A percentile compares a stretch with the other conserved stretches of the same genome.
phyloP scores from a whole-genome alignment of 441 rosid genomes.

The Brassica hybrid region DNA sequence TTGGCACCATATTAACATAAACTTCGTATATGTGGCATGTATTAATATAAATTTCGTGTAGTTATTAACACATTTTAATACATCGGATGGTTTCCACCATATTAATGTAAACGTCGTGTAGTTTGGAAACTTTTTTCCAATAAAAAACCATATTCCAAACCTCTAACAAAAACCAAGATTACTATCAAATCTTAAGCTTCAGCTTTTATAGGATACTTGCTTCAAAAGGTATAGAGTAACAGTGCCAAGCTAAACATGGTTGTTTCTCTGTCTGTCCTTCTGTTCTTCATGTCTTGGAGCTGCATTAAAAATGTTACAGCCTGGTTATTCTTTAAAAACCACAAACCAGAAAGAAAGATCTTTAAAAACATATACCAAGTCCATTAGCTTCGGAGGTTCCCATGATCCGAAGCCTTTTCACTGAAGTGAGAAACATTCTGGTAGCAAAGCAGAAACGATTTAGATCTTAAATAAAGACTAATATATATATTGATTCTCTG shows the following conservation, averaged over 20 bases:
- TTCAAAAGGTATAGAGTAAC: no score
- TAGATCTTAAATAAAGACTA: conserved; percentile 6
- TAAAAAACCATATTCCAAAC: no score
- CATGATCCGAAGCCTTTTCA: conserved; percentile 42
- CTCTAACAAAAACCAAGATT: no score
- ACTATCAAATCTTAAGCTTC: no score
- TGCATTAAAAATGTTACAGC: conserved; percentile 43
- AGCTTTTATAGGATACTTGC: no score
- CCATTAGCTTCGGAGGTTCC: conserved; percentile 39
- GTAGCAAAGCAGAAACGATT: not conserved
- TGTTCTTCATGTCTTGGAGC: conserved; percentile 69
- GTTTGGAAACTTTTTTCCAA: no score
- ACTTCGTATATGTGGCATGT: no score
- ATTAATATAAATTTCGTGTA: no score
- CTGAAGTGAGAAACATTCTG: conserved; percentile 38
- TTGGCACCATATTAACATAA: no score
- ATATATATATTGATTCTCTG: not conserved
- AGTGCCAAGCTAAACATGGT: conserved; percentile 47
- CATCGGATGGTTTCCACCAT: no score
- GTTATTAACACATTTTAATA: no score
- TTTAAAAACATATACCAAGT: conserved; percentile 24
- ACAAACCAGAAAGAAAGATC: not conserved
- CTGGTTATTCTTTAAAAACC: not conserved
- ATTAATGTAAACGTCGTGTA: no score
- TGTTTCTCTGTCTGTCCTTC: conserved; percentile 60